Conservation (phyloP, 257 asterid genomes). For the Dorcoceras hygrometricum region DNA sequence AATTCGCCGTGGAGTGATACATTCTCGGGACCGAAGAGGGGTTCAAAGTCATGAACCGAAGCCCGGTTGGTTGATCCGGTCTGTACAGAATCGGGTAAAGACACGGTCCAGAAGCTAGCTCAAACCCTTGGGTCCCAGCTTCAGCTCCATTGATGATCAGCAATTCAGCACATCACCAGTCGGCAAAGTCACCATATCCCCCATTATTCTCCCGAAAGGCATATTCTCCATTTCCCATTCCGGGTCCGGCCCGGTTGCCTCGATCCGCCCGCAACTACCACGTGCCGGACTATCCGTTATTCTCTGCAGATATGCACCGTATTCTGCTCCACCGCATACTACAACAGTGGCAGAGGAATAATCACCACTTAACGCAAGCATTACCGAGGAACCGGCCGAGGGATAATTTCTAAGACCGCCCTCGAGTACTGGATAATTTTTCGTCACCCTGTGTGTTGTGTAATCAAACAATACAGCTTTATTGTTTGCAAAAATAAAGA, state of each 20-base stretch:
- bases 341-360: constrained; percentile 65
- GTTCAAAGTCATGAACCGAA: constrained; percentile 77
- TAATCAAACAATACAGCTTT: constrained; percentile 66
- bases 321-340: constrained; percentile 83
- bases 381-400: constrained; percentile 88
- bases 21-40: constrained; percentile 68
- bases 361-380: constrained; percentile 69
- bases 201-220: constrained; percentile 90
- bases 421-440: constrained; percentile 48
- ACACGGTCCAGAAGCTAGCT: constrained; percentile 69
- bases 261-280: constrained; percentile 85
- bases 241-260: constrained; percentile 58
- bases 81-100: constrained; percentile 70
- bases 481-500: constrained; percentile 73
- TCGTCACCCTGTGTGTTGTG: constrained; percentile 31
- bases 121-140: constrained; percentile 89
- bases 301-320: constrained; percentile 68
- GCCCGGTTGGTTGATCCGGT: constrained; percentile 69
- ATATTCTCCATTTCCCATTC: constrained; percentile 90
- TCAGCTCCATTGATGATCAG: constrained; percentile 85
- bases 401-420: constrained; percentile 95
- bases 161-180: constrained; percentile 74
- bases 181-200: constrained; percentile 86
- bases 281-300: constrained; percentile 58
- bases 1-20: constrained; percentile 93